Percentiles rank a stretch among this genome's conserved stretches.
phyloP scores from a whole-genome alignment of 495 filamentous ascomycete genomes.

The Neurospora discreta region DNA sequence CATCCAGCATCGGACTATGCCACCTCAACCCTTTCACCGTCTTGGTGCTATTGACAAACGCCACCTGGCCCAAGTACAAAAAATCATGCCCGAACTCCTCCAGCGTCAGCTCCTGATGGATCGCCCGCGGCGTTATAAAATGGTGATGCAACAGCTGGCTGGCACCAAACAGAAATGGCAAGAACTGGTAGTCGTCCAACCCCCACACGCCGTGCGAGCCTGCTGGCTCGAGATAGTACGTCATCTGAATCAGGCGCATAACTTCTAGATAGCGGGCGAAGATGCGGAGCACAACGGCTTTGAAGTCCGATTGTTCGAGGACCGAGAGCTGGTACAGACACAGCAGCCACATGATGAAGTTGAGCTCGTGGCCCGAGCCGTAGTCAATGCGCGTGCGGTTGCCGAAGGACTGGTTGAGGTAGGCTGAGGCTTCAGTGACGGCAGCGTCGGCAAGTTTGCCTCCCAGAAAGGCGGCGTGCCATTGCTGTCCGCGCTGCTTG shows the following conservation, averaged over 20 bases:
- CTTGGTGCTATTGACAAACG: slow-evolving; percentile 92
- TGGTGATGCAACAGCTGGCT: slow-evolving; percentile 80
- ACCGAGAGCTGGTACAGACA: slow-evolving; percentile 74
- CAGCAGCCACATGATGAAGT: slow-evolving; percentile 89
- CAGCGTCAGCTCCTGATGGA: slow-evolving; percentile 75
- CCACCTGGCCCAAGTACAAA: slow-evolving; percentile 83
- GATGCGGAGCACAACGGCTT: slow-evolving; percentile 58
- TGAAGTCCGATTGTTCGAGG: slow-evolving; percentile 54
- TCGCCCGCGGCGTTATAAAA: slow-evolving; percentile 73
- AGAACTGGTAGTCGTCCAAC: slow-evolving; percentile 94
- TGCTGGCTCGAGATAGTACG: slow-evolving; percentile 91
- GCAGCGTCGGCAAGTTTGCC: slow-evolving; percentile 30
- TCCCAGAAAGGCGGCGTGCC: slow-evolving; percentile 45
- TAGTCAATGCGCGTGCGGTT: slow-evolving; percentile 89
- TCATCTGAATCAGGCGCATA: slow-evolving; percentile 71
- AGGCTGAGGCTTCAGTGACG: slow-evolving; percentile 60
- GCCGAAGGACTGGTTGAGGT: slow-evolving; percentile 74
- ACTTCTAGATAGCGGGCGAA: slow-evolving; percentile 73
- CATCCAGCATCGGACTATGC: slow-evolving; percentile 98
- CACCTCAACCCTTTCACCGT: slow-evolving; percentile 90
- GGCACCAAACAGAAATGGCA: slow-evolving; percentile 90
- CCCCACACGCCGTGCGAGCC: slow-evolving; percentile 96
- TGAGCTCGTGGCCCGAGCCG: slow-evolving; percentile 91
- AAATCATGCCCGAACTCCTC: slow-evolving; percentile 78
- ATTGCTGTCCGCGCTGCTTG: slow-evolving; percentile 37